A percentile compares a stretch with the other conserved stretches of the same genome.
These are phyloP conservation scores for Nelumbo lutea DNA, from an alignment of 164 flowering plant genomes.

Conservation along the genomic window DNA sequence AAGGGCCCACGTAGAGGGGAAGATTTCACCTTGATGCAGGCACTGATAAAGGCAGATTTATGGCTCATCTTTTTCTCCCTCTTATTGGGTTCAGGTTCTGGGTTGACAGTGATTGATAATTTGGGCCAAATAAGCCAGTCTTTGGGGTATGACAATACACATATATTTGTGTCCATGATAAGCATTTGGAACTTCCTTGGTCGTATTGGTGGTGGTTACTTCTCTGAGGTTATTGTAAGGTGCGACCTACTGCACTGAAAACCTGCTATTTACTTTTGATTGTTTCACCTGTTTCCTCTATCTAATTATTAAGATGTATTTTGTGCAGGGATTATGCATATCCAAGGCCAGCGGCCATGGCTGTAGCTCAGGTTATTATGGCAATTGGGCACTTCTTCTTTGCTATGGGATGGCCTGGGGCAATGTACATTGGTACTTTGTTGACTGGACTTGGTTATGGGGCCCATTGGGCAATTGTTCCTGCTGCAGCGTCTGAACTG, in stretches of 20 bases:
- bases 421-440: slow-evolving; percentile 77
- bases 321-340: slow-evolving; percentile 69
- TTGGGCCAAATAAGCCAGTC: slow-evolving; percentile 97
- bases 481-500: slow-evolving; percentile 93
- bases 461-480: slow-evolving; percentile 96
- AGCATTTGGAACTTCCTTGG: slow-evolving; percentile 99
- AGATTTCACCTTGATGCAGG: slow-evolving; percentile 86
- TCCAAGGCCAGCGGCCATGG: slow-evolving; percentile 83
- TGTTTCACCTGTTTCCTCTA: slow-evolving; percentile 1
- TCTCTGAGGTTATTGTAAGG: slow-evolving; percentile 88
- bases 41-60: slow-evolving; percentile 91
- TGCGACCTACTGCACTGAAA: slow-evolving; percentile 14
- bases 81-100: slow-evolving; percentile 88
- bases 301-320: background rate
- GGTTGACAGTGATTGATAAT: slow-evolving; percentile 98
- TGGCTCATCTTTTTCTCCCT: slow-evolving; percentile 91
- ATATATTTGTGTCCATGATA: slow-evolving; percentile 92
- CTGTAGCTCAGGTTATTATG: slow-evolving; percentile 75
- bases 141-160: slow-evolving; percentile 76
- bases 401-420: slow-evolving; percentile 92
- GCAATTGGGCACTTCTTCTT: slow-evolving; percentile 74
- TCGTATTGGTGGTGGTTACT: slow-evolving; percentile 95
- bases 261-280: background rate
- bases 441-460: slow-evolving; percentile 96
- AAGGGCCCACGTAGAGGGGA: slow-evolving; percentile 94